Percentiles rank a stretch among this genome's conserved stretches.
phyloP scores from a whole-genome alignment of 2,329 filamentous ascomycete genomes.

The Aphanocladium album region DNA sequence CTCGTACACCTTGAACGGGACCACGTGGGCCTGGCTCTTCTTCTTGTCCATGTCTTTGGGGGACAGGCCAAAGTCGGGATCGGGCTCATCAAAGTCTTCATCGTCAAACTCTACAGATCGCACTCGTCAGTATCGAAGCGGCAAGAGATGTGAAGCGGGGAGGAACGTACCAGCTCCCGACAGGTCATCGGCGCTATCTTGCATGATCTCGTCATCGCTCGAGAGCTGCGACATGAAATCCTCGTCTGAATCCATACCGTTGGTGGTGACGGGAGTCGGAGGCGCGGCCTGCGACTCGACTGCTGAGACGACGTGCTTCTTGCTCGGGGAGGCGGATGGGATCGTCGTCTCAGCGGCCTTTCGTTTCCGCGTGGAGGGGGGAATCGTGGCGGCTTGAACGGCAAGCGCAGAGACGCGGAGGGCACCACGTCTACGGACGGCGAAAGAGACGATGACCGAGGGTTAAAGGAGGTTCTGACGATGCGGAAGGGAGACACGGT shows the following conservation, averaged over 20 bases:
- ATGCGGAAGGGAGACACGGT: too few species aligned
- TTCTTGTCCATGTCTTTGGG: slow-evolving; percentile 63
- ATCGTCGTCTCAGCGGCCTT: slow-evolving; percentile 62
- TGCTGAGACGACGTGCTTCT: slow-evolving; percentile 54
- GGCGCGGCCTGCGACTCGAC: slow-evolving; percentile 42
- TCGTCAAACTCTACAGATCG: slow-evolving; percentile 47
- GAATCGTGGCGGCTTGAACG: slow-evolving; percentile 47
- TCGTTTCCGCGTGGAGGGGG: slow-evolving; percentile 54
- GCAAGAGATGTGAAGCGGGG: not conserved
- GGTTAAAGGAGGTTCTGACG: not conserved
- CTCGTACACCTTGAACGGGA: slow-evolving; percentile 76
- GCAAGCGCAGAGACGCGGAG: not conserved
- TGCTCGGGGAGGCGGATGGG: slow-evolving; percentile 43
- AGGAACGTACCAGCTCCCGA: slow-evolving; percentile 41
- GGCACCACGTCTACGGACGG: not conserved
- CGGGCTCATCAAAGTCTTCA: slow-evolving; percentile 53
- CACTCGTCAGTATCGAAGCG: not conserved
- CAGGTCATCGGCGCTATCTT: slow-evolving; percentile 71
- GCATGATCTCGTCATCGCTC: slow-evolving; percentile 66
- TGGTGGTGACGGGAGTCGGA: slow-evolving; percentile 52
- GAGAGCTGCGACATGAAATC: slow-evolving; percentile 84
- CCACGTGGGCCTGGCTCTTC: slow-evolving; percentile 71
- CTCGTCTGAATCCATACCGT: slow-evolving; percentile 88
- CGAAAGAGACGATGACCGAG: not conserved
- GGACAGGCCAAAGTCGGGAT: slow-evolving; percentile 47